Base-by-base conservation (phyloP, 768 basidiomycete genomes). In the Grammothele lineata region DNA sequence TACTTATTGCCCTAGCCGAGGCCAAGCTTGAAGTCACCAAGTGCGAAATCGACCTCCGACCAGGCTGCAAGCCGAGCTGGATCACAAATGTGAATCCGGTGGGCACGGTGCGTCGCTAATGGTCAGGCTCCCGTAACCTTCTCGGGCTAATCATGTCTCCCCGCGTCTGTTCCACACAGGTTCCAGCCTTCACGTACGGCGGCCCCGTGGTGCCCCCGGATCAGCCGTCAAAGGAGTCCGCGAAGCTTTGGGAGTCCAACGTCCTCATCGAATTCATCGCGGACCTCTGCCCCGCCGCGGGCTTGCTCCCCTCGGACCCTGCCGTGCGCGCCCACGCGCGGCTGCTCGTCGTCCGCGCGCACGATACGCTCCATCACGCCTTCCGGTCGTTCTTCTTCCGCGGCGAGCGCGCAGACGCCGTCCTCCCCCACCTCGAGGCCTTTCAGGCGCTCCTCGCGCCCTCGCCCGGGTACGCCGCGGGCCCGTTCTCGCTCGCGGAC, bases 231-330 rank as follows among this genome's bases (percentile, higher is more conserved):
- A 71, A 76, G 0, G 76, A 78, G 25, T 79, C 80, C 5, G 54
- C 65, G 45, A 85, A 85, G 57, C 59, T 86, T 52, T 69, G 78
- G 4, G 84, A 87, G 57, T 85, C 82, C 2, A 73, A 78, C 34
- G 67, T 84, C 30, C 76, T 85, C 42, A 65, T 85, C 43, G 82
- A 87, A 57, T 79, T 85, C 64, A 60, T 85, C 45, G 79, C 80
- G 8, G 83, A 85, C 59, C 64, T 83, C 43, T 74, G 68, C 57
- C 74, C 75, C 1, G 59, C 69, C 35, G 67, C 74, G 19, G 41
- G 54, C 27, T 66, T 84, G 21, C 70, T 80, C 10, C 83, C 84
- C 2, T 58, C 63, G 9, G 76, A 81, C 56, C 77, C 78, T 0
- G 71, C 84, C 32, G 55, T 60, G 3, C 76, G 81, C 32, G 83